A percentile compares a stretch with the other conserved stretches of the same genome.
These are phyloP conservation scores for Hanseniaspora gamundiae DNA, from an alignment of 1,139 yeast species.

Conservation along the genomic window DNA sequence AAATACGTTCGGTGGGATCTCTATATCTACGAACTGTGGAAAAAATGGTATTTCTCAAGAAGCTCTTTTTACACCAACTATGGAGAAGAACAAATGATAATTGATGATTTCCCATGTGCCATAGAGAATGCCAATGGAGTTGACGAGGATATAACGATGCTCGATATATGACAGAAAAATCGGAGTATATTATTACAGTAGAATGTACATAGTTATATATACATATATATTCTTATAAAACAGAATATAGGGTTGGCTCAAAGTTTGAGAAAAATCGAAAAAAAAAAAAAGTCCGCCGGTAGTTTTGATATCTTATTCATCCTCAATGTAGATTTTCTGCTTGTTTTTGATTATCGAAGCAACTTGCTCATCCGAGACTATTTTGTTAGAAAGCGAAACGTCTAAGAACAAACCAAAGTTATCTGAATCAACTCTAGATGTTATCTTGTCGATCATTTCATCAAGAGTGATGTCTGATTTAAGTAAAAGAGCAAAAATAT, in stretches of 20 bases:
- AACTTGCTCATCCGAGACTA: constrained; percentile 25
- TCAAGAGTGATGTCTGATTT: constrained; percentile 47
- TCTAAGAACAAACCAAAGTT: constrained; percentile 27
- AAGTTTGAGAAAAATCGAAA: too few species aligned
- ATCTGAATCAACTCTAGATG: constrained; percentile 41
- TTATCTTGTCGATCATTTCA: constrained; percentile 52
- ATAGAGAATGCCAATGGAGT: background rate
- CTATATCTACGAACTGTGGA: background rate
- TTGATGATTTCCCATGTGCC: background rate
- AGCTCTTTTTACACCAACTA: background rate
- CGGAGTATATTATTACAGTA: too few species aligned
- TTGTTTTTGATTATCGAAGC: constrained; percentile 23
- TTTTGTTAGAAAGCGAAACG: constrained; percentile 21
- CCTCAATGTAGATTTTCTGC: constrained; percentile 25
- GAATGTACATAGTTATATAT: too few species aligned
- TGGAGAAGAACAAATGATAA: background rate
- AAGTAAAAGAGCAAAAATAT: constrained; percentile 76
- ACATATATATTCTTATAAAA: too few species aligned
- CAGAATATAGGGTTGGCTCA: too few species aligned
- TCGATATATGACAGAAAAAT: too few species aligned
- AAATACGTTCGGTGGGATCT: background rate
- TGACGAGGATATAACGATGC: background rate
- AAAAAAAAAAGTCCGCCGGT: too few species aligned
- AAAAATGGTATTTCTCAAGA: background rate
- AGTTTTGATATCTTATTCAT: constrained; percentile 10